These are phyloP conservation scores for Vigna radiata DNA, from an alignment of 306 rosid species.

Conservation along the genomic window DNA sequence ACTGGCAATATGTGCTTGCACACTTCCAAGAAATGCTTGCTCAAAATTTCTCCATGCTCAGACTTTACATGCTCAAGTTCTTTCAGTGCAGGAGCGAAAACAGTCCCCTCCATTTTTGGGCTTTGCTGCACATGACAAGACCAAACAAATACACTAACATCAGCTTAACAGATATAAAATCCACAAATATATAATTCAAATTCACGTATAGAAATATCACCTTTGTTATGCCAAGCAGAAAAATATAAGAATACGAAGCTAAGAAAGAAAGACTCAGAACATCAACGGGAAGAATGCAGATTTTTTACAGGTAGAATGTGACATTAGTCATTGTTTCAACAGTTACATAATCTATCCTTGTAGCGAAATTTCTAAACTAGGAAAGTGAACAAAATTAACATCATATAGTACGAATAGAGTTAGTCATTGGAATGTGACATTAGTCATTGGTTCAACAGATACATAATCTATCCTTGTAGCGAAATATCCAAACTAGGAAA, in stretches of 20 bases:
- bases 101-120: slow-evolving; percentile 79
- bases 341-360: background rate
- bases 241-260: slow-evolving; percentile 29
- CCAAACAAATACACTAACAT: slow-evolving; percentile 11
- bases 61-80: slow-evolving; percentile 74
- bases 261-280: slow-evolving; percentile 17
- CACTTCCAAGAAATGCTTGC: slow-evolving; percentile 82
- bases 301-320: background rate
- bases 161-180: slow-evolving; percentile 31
- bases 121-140: slow-evolving; percentile 50
- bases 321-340: background rate
- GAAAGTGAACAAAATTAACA: too few relatives aligned
- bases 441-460: background rate
- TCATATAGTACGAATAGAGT: too few relatives aligned
- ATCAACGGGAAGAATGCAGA: background rate
- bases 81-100: slow-evolving; percentile 76
- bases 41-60: slow-evolving; percentile 74
- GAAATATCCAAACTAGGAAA: too few relatives aligned
- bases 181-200: slow-evolving; percentile 10
- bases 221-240: background rate
- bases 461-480: background rate
- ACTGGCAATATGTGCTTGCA: slow-evolving; percentile 94
- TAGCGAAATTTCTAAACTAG: too few relatives aligned
- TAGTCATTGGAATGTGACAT: background rate
- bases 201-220: background rate